Evolutionary conservation across 163 green algal species (phyloP), one percentile per base, ranked within the genome.

Genomic region (Coccomyxa subellipsoidea): DNA sequence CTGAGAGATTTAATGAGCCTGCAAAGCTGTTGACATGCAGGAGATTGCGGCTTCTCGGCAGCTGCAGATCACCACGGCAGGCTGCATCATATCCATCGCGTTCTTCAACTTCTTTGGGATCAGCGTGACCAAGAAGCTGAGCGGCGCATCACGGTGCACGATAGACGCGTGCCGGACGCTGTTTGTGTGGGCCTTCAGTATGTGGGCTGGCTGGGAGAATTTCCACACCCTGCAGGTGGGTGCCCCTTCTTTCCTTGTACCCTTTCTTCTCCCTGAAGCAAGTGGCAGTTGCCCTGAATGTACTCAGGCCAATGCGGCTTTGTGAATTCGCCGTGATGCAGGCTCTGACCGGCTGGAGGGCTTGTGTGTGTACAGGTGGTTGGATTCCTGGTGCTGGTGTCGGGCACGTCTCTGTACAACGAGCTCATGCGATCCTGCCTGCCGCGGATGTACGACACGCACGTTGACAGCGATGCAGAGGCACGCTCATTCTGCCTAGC

Each of bases 81-180:
- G 83, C 71, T 88, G 81, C 73, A 82, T 96, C 12, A n/a, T 93
- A 15, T 93, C 86, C 38, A 95, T 98, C 39, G 93, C 88, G 0
- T 87, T 90, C 59, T 97, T 97, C 89, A 97, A 97, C 86, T 95
- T 95, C 76, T 96, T 87, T 40, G 85, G 85, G 9, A 53, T 93
- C 69, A 89, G 59, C 21, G 87, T 95, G 27, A 95, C 93, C 35
- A 94, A 95, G 86, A 86, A 89, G 1, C 86, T 98, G 69, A 93
- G 84, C 35, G 94, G 94, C 18, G 92, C 91, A 1, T 86, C 91
- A 25, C 87, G 94, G 7, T 92, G 93, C 32, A 93, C 91, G 54
- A 96, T 97, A 75, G 79, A 83, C 31, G 79, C 79, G 9, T 71
- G 38, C 69, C 37, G 79, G 5, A 83, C 79, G 29, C 31, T 78